Conservation (phyloP, 805 yeast species). For the Millerago galiae region DNA sequence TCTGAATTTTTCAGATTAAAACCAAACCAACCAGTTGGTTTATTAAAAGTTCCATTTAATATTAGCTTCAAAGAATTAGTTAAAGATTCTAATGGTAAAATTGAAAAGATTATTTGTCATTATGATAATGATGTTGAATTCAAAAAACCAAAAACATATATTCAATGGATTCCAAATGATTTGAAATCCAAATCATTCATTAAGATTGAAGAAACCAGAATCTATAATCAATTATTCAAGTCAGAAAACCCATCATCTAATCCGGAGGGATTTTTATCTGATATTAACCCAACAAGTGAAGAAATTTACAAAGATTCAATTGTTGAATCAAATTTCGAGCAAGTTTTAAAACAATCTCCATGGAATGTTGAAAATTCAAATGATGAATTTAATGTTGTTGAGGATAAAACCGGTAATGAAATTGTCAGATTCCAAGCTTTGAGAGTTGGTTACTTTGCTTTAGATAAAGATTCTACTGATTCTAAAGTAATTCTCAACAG, state of each 20-base stretch:
- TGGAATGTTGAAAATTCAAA: slow-evolving; percentile 56
- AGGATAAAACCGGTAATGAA: slow-evolving; percentile 57
- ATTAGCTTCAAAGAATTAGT: slow-evolving; percentile 66
- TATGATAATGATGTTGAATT: slow-evolving; percentile 57
- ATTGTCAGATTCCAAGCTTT: slow-evolving; percentile 96
- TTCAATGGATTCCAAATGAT: slow-evolving; percentile 91
- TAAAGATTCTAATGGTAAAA: slow-evolving; percentile 53
- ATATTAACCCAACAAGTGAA: slow-evolving; percentile 77
- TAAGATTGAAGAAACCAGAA: slow-evolving; percentile 66
- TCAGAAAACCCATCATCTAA: slow-evolving; percentile 86
- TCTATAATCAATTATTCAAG: slow-evolving; percentile 81
- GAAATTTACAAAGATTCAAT: slow-evolving; percentile 56
- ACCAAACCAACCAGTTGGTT: slow-evolving; percentile 91
- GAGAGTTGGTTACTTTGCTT: slow-evolving; percentile 91
- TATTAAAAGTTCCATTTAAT: slow-evolving; percentile 84
- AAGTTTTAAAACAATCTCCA: slow-evolving; percentile 66
- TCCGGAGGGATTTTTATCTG: slow-evolving; percentile 84
- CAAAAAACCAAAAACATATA: slow-evolving; percentile 79
- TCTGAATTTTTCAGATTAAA: slow-evolving; percentile 88
- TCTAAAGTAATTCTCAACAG: slow-evolving; percentile 73
- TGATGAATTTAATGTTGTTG: slow-evolving; percentile 64
- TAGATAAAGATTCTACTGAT: slow-evolving; percentile 69
- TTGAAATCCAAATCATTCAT: slow-evolving; percentile 57
- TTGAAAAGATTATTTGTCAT: slow-evolving; percentile 66
- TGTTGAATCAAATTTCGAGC: slow-evolving; percentile 71